phyloP scores from a whole-genome alignment of 768 basidiomycete genomes.

The Naematelia aurantialba region DNA sequence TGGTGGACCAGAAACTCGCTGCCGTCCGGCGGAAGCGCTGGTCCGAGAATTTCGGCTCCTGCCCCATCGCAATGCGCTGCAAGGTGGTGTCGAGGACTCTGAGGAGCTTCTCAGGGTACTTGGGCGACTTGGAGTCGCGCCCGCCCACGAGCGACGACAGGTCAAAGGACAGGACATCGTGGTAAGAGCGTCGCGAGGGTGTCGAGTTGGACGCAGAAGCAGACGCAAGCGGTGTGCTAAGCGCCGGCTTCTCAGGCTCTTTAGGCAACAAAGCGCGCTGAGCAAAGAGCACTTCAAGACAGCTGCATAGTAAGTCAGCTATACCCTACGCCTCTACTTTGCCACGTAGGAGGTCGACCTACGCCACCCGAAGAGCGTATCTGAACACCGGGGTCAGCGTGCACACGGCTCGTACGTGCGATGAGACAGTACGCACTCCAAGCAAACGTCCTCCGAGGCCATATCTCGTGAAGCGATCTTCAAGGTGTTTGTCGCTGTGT shows the following conservation, averaged over 20 bases:
- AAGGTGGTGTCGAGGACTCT: constrained; percentile 85
- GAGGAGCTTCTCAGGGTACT: constrained; percentile 88
- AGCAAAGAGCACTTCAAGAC: constrained; percentile 2
- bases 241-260: constrained; percentile 3
- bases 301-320: neutral
- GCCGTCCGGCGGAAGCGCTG: constrained; percentile 83
- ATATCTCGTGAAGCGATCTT: constrained; percentile 1
- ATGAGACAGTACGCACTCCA: constrained; percentile 19
- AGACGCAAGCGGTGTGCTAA: neutral
- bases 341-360: constrained; percentile 1
- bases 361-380: constrained; percentile 37
- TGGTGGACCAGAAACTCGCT: constrained; percentile 80
- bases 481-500: neutral
- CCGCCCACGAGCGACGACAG: constrained; percentile 25
- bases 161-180: constrained; percentile 37
- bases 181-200: constrained; percentile 12
- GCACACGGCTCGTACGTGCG: too few species aligned
- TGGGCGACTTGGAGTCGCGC: constrained; percentile 57
- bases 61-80: constrained; percentile 89
- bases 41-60: constrained; percentile 81
- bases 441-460: constrained; percentile 2
- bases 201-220: neutral
- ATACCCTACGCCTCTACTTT: too few species aligned
- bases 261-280: constrained; percentile 13
- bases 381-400: constrained; percentile 17